A percentile compares a stretch with the other conserved stretches of the same genome.
Evolutionary conservation across 148 eudicot genomes (phyloP).

Genomic region (Rhododendron henanense): DNA sequence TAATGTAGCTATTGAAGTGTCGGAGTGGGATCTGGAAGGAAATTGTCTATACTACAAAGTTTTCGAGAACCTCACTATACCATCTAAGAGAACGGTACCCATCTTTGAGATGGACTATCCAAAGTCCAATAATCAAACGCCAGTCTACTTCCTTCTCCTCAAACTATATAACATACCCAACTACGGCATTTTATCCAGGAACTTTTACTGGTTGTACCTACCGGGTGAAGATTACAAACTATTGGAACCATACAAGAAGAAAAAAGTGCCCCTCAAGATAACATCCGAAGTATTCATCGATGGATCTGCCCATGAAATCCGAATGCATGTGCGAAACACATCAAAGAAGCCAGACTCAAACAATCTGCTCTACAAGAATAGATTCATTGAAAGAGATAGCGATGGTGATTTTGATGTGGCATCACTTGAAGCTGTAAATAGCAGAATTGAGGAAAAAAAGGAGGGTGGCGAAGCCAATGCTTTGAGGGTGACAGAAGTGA

Average conservation of each 20-base stretch:
- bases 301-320: conserved; percentile 63
- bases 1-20: conserved; percentile 74
- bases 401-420: conserved; percentile 24
- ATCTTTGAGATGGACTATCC: conserved; percentile 81
- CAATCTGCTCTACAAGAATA: conserved; percentile 40
- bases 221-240: conserved; percentile 81
- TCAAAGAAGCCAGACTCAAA: conserved; percentile 58
- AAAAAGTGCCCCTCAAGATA: conserved; percentile 68
- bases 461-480: conserved; percentile 26
- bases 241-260: conserved; percentile 64
- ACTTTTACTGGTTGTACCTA: conserved; percentile 86
- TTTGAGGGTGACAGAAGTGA: conserved; percentile 37
- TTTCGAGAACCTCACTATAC: conserved; percentile 51
- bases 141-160: conserved; percentile 90
- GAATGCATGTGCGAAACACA: conserved; percentile 56
- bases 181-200: conserved; percentile 65
- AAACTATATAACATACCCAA: conserved; percentile 74
- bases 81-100: conserved; percentile 69
- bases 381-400: conserved; percentile 17
- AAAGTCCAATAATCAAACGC: conserved; percentile 58
- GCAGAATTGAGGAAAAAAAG: conserved; percentile 20
- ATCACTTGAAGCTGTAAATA: conserved; percentile 10
- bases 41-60: conserved; percentile 60
- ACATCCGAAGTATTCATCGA: conserved; percentile 44
- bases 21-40: conserved; percentile 88